Evolutionary conservation across 495 filamentous ascomycete species (phyloP).

Genomic region (Cercophora sp.): DNA sequence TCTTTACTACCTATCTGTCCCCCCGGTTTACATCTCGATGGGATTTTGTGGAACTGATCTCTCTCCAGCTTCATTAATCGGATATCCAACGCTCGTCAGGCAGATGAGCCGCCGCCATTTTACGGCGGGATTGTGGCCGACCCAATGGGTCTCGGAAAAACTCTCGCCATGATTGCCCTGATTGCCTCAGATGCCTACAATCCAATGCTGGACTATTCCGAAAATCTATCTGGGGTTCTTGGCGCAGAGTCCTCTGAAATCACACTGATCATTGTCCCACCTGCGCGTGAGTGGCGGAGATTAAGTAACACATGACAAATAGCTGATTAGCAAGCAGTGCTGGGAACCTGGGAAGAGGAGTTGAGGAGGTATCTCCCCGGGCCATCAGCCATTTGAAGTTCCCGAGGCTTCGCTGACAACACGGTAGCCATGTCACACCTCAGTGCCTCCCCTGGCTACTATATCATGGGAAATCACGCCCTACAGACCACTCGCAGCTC

Average conservation of each 20-base stretch:
- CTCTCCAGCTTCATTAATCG: conserved; percentile 12
- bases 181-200: conserved; percentile 23
- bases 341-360: conserved; percentile 37
- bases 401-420: not conserved
- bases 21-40: not conserved
- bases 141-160: conserved; percentile 42
- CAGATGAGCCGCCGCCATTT: conserved; percentile 23
- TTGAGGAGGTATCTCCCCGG: conserved; percentile 14
- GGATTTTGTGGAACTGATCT: no score
- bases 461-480: conserved; percentile 31
- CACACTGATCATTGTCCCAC: conserved; percentile 19
- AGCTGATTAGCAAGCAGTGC: conserved; percentile 13
- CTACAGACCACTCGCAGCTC: conserved; percentile 13
- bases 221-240: not conserved
- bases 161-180: conserved; percentile 36
- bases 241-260: not conserved
- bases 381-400: not conserved
- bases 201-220: not conserved
- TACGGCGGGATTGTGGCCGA: conserved; percentile 41
- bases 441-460: conserved; percentile 21
- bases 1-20: not conserved
- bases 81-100: conserved; percentile 18
- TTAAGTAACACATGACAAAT: not conserved
- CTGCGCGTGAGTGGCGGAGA: conserved; percentile 25
- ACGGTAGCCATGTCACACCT: conserved; percentile 7